Conservation (phyloP, 192 early-diverging fungal species). For the Coemansia guatemalensis region DNA sequence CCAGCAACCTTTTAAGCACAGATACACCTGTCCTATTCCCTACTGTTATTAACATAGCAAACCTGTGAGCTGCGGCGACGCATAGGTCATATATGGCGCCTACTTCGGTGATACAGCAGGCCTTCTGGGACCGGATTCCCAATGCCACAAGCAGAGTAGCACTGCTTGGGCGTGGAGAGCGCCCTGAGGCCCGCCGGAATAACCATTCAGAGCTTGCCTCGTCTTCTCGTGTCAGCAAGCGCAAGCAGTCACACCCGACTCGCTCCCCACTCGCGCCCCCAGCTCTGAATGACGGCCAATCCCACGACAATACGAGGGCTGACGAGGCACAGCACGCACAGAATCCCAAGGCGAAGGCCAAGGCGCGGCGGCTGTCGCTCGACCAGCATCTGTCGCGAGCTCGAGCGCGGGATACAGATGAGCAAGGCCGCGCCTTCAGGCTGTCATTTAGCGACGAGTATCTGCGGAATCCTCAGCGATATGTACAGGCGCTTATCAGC, state of each 20-base stretch:
- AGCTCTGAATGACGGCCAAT: background rate
- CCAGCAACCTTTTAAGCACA: too few species aligned
- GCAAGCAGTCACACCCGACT: conserved; percentile 50
- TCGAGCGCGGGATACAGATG: conserved; percentile 8
- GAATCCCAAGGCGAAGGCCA: conserved; percentile 5
- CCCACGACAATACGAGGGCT: background rate
- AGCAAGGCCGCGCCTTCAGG: conserved; percentile 45
- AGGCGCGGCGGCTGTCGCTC: conserved; percentile 37
- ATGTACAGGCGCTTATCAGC: conserved; percentile 47
- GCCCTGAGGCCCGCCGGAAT: background rate
- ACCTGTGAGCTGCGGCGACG: background rate
- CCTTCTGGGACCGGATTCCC: conserved; percentile 55
- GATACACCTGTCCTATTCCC: too few species aligned
- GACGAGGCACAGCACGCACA: background rate
- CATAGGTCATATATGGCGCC: conserved; percentile 4
- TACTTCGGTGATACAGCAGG: conserved; percentile 33
- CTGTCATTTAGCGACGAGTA: conserved; percentile 52
- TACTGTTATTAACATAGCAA: background rate
- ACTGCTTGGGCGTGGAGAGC: conserved; percentile 27
- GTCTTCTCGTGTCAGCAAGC: conserved; percentile 42
- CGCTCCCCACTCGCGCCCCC: conserved; percentile 37
- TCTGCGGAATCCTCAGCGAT: conserved; percentile 43
- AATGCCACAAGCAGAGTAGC: conserved; percentile 42
- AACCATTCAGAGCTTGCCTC: conserved; percentile 5
- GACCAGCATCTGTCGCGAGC: conserved; percentile 13